A percentile compares a stretch with the other conserved stretches of the same genome.
Conservation (phyloP, 208 protist genomes). For the Leishmania martiniquensis region DNA sequence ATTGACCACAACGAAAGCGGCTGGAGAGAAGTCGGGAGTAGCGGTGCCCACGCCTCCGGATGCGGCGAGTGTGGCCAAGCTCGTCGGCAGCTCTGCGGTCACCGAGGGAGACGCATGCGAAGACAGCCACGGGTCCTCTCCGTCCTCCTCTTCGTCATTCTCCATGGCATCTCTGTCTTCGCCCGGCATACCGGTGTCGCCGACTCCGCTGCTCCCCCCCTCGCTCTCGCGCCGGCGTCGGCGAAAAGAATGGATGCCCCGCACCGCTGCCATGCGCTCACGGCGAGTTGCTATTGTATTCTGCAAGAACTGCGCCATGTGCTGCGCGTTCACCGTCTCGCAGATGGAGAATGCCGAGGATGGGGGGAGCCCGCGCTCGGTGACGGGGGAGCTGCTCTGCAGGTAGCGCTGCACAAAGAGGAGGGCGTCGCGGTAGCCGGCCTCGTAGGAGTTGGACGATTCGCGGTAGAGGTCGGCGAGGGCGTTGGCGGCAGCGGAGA, state of each 20-base stretch:
- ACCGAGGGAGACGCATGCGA: constrained; percentile 2
- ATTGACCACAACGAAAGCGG: background rate
- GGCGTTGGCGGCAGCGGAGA: constrained; percentile 44
- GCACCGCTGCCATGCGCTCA: constrained; percentile 37
- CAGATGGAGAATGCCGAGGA: background rate
- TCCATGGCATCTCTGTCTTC: background rate
- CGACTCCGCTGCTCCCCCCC: background rate
- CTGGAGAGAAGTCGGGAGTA: background rate
- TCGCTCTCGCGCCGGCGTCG: constrained; percentile 13
- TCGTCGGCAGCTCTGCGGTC: background rate
- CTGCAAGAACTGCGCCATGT: constrained; percentile 44
- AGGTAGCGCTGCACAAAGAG: constrained; percentile 53
- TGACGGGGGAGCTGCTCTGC: constrained; percentile 14
- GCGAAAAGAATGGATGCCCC: constrained; percentile 16
- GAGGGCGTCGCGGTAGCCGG: constrained; percentile 58
- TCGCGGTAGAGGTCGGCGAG: constrained; percentile 61
- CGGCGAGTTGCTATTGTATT: constrained; percentile 24
- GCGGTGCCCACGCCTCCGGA: background rate
- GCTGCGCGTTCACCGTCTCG: constrained; percentile 20
- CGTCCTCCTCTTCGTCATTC: background rate
- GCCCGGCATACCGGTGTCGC: background rate
- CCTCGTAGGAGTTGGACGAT: constrained; percentile 52
- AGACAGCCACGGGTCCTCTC: constrained; percentile 2
- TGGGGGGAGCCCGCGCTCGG: background rate
- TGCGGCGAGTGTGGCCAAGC: background rate